Conservation (phyloP, 306 rosid species). For the Vachellia collinsii region DNA sequence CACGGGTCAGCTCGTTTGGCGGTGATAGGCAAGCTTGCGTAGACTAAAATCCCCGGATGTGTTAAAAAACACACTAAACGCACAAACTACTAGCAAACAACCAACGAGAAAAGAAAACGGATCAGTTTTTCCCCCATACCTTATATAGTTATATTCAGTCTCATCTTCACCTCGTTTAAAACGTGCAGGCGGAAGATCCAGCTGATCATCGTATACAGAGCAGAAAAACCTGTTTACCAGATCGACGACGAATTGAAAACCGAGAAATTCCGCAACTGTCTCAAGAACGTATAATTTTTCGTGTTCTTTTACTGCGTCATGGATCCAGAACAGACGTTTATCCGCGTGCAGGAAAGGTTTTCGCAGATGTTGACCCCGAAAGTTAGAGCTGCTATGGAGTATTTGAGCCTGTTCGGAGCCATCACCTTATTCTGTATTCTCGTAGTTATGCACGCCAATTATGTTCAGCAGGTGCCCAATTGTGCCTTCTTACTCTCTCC, state of each 20-base stretch:
- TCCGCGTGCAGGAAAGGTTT: constrained; percentile 93
- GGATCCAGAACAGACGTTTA: constrained; percentile 99
- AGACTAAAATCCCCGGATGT: no score
- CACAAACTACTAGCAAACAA: neutral
- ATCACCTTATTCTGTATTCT: constrained; percentile 89
- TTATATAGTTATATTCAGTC: neutral
- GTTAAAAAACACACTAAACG: no score
- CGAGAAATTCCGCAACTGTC: constrained; percentile 38
- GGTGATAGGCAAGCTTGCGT: no score
- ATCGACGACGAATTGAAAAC: neutral
- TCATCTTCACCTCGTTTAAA: neutral
- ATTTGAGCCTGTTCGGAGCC: constrained; percentile 73
- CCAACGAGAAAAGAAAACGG: neutral
- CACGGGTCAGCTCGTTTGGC: no score
- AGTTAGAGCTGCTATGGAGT: constrained; percentile 87
- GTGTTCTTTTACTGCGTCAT: constrained; percentile 34
- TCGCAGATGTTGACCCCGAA: constrained; percentile 91
- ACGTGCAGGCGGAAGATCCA: neutral
- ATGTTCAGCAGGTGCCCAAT: constrained; percentile 82
- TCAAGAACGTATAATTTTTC: constrained; percentile 15
- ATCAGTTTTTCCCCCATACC: neutral
- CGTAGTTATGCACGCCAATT: constrained; percentile 99
- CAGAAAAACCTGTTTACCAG: neutral
- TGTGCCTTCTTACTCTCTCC: constrained; percentile 3
- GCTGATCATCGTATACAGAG: neutral